Percentiles rank a stretch among this genome's conserved stretches.
These are phyloP conservation scores for Comarum palustre DNA, from an alignment of 306 rosid genomes.

Conservation along the genomic window DNA sequence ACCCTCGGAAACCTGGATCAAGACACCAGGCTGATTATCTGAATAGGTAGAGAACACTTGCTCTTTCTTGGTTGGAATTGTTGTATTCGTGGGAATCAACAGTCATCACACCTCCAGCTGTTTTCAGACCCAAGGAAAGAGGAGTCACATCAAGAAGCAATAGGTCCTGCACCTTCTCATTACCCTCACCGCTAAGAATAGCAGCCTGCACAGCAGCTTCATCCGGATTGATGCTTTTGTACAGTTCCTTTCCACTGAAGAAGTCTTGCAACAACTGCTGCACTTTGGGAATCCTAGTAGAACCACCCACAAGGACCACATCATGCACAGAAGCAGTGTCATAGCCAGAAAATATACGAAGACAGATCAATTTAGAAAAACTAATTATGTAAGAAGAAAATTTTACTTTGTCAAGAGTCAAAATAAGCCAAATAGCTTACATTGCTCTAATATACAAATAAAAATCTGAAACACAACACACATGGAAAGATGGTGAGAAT, in stretches of 20 bases:
- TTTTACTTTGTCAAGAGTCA: too few species aligned
- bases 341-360: too few species aligned
- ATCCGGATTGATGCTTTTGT: conserved; percentile 71
- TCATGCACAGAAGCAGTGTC: conserved; percentile 58
- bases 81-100: conserved; percentile 69
- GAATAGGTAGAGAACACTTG: conserved; percentile 67
- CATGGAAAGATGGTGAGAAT: too few species aligned
- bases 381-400: too few species aligned
- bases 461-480: too few species aligned
- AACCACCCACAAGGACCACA: conserved; percentile 79
- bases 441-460: too few species aligned
- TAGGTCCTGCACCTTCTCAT: conserved; percentile 70
- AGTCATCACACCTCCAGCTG: conserved; percentile 80
- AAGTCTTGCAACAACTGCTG: conserved; percentile 74
- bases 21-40: conserved; percentile 70
- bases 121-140: conserved; percentile 59
- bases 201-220: conserved; percentile 80
- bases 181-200: conserved; percentile 69
- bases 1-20: conserved; percentile 77
- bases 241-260: conserved; percentile 71
- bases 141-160: conserved; percentile 75
- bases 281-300: conserved; percentile 75
- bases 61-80: conserved; percentile 76
- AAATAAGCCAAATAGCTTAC: too few species aligned
- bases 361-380: too few species aligned